These are phyloP conservation scores for Monilinia polystroma DNA, from an alignment of 2,329 filamentous ascomycete genomes.

Conservation along the genomic window DNA sequence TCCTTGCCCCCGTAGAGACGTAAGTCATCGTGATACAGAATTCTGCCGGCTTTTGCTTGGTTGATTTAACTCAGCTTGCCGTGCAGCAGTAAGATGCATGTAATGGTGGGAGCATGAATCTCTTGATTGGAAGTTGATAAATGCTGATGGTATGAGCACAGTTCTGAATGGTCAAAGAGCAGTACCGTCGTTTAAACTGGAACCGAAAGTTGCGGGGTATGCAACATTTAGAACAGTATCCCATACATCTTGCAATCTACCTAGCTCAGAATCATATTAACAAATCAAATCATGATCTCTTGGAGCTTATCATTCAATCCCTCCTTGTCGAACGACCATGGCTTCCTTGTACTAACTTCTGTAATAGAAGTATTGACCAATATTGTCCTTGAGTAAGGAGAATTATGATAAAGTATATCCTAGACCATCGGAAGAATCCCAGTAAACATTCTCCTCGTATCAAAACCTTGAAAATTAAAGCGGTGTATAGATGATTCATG, in stretches of 20 bases:
- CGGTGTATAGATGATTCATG: constrained; percentile 17
- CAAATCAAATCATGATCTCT: constrained; percentile 13
- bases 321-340: background rate
- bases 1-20: constrained; percentile 6
- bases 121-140: constrained; percentile 20
- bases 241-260: constrained; percentile 14
- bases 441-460: constrained; percentile 7
- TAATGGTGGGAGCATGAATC: constrained; percentile 17
- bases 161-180: constrained; percentile 19
- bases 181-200: constrained; percentile 22
- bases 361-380: constrained; percentile 11
- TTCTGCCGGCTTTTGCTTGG: constrained; percentile 21
- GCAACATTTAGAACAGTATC: constrained; percentile 17
- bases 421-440: background rate
- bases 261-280: background rate
- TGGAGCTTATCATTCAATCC: constrained; percentile 2
- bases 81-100: constrained; percentile 23
- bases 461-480: constrained; percentile 15
- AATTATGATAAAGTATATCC: constrained; percentile 4
- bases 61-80: constrained; percentile 14
- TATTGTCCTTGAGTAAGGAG: constrained; percentile 2
- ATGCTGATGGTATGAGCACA: constrained; percentile 8
- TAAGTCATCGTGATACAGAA: constrained; percentile 17
- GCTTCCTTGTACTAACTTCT: constrained; percentile 3
- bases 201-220: constrained; percentile 24